Base-by-base conservation (phyloP, 2,329 filamentous ascomycete genomes). In the Bipolaris zeicola region DNA sequence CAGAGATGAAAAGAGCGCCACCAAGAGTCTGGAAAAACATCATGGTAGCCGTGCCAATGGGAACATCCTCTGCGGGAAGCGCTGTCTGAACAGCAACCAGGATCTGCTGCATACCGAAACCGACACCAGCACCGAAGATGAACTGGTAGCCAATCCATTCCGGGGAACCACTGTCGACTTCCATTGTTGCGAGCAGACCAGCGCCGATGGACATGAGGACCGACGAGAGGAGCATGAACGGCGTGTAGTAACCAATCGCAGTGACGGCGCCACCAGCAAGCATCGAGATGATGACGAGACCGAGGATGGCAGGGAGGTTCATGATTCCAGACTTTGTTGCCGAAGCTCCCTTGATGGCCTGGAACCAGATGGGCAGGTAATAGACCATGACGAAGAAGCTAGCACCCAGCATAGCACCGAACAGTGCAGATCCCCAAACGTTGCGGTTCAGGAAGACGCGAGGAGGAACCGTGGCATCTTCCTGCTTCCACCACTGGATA, bases 11-110 rank as follows among this genome's bases (percentile, higher is more conserved):
- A 22, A 82, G 71, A 8, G 79, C 78, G 26, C 80, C 80, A 36
- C 80, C 80, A 8, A 82, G 74, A 0, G 77, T 80, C 58, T 82
- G 79, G 6, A 67, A 61, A 66, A 82, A 81, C 75, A 82, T 80
- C 64, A 81, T 77, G 43, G 80, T 74, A 6, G 80, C 77, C 1
- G 79, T 80, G 31, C 78, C 80, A 33, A 80, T 78, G n/a, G 80
- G 72, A 8, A 81, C 66, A 61, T 82, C 80, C 3, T 65, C 66
- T 5, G 65, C 66, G 1, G 78, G 75, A 0, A 82, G 75, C 0
- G 72, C 76, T 1, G 79, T 76, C 58, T 82, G 80, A 3, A 80
- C 78, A 2, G 77, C 78, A 49, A 82, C 73, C 24, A 80, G 72
- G 0, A 77, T 72, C 54, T 81, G 78, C 55, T 82, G 80, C 77